Evolutionary conservation across 2,329 filamentous ascomycete species (phyloP).

Genomic region (Trichoderma simmonsii): DNA sequence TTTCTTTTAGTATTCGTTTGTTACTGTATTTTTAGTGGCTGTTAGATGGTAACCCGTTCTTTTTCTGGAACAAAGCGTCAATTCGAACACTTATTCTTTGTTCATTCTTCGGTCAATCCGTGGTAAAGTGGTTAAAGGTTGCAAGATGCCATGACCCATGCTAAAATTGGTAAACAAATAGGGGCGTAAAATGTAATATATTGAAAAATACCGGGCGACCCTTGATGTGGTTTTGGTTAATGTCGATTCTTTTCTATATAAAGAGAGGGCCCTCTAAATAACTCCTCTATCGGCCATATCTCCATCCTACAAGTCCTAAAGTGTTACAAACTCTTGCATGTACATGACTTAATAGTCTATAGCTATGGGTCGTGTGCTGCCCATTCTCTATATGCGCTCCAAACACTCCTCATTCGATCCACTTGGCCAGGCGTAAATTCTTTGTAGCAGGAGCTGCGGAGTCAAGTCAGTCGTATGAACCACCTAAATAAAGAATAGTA

Average conservation of each 20-base stretch:
- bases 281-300: not conserved
- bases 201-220: not conserved
- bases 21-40: not conserved
- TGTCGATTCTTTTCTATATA: not conserved
- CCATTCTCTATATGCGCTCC: slow-evolving; percentile 2
- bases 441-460: slow-evolving; percentile 13
- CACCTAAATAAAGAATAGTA: not conserved
- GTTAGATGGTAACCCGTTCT: not conserved
- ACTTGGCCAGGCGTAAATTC: slow-evolving; percentile 22
- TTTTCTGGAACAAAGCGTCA: not conserved
- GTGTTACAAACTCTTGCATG: not conserved
- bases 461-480: not conserved
- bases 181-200: not conserved
- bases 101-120: not conserved
- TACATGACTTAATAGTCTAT: not conserved
- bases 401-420: slow-evolving; percentile 18
- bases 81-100: not conserved
- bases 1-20: not conserved
- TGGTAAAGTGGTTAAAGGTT: not conserved
- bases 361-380: not conserved
- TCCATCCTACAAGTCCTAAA: not conserved
- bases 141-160: not conserved
- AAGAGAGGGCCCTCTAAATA: not conserved
- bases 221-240: not conserved
- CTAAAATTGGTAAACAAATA: not conserved